These are phyloP conservation scores for Bathelium albidoporum DNA, from an alignment of 495 filamentous ascomycete genomes.

Conservation along the genomic window DNA sequence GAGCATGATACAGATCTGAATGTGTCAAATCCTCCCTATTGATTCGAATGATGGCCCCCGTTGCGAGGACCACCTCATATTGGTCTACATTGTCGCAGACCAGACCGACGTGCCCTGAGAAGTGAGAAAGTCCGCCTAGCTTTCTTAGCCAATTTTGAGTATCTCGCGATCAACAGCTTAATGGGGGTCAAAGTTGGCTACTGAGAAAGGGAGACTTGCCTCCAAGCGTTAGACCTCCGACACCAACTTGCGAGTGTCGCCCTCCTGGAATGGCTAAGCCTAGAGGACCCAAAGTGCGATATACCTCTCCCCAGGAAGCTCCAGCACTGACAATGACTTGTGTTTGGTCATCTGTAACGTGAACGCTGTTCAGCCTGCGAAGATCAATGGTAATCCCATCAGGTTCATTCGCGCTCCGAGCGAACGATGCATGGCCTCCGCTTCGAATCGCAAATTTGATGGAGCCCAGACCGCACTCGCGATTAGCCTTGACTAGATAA, in stretches of 20 bases:
- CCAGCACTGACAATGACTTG: conserved; percentile 17
- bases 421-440: background rate
- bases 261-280: conserved; percentile 16
- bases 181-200: background rate
- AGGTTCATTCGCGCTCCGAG: background rate
- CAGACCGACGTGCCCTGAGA: conserved; percentile 5
- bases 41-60: conserved; percentile 18
- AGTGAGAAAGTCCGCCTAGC: conserved; percentile 13
- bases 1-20: conserved; percentile 30
- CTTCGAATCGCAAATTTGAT: background rate
- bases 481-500: background rate
- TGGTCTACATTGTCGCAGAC: conserved; percentile 25
- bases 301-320: conserved; percentile 19
- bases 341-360: conserved; percentile 32
- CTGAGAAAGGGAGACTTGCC: conserved; percentile 4
- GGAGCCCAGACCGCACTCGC: background rate
- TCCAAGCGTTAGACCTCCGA: conserved; percentile 21
- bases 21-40: conserved; percentile 17
- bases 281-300: conserved; percentile 11
- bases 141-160: background rate
- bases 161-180: background rate
- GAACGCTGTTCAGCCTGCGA: conserved; percentile 34
- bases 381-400: conserved; percentile 36
- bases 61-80: conserved; percentile 26
- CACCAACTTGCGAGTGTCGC: conserved; percentile 17